Percentiles rank a stretch among this genome's conserved stretches.
These are phyloP conservation scores for Inonotus obliquus DNA, from an alignment of 1,284 basidiomycete species.

Conservation along the genomic window DNA sequence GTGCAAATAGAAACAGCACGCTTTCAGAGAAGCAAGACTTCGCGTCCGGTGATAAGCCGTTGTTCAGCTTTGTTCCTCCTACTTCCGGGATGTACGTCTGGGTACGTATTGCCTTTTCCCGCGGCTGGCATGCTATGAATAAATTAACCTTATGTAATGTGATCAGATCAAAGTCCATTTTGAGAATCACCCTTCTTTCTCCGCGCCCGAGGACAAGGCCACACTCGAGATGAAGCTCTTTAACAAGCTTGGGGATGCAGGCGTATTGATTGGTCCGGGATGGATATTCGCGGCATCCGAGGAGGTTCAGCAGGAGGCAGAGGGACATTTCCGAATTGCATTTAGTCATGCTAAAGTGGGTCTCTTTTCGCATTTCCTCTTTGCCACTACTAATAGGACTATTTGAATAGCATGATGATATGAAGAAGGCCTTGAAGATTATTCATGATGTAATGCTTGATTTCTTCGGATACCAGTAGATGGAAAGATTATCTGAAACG, in stretches of 20 bases:
- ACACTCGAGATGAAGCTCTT: slow-evolving; percentile 52
- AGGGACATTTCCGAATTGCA: slow-evolving; percentile 58
- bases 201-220: slow-evolving; percentile 30
- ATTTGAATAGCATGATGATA: slow-evolving; percentile 32
- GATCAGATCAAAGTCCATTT: slow-evolving; percentile 62
- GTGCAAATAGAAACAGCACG: slow-evolving; percentile 27
- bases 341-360: slow-evolving; percentile 55
- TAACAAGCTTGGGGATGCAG: slow-evolving; percentile 51
- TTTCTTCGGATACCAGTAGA: slow-evolving; percentile 20
- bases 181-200: slow-evolving; percentile 50
- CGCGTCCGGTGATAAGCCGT: slow-evolving; percentile 28
- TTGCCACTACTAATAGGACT: neutral
- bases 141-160: neutral
- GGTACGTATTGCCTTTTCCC: slow-evolving; percentile 34
- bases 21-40: slow-evolving; percentile 40
- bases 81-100: slow-evolving; percentile 68
- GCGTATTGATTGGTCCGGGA: slow-evolving; percentile 57
- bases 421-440: slow-evolving; percentile 43
- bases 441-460: slow-evolving; percentile 32
- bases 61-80: slow-evolving; percentile 71
- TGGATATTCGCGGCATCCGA: slow-evolving; percentile 48
- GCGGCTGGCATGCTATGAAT: neutral
- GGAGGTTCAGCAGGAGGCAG: slow-evolving; percentile 24
- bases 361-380: slow-evolving; percentile 7
- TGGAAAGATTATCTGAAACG: neutral